Evolutionary conservation across 495 filamentous ascomycete species (phyloP).

Genomic region (Penicillium macrosclerotiorum): DNA sequence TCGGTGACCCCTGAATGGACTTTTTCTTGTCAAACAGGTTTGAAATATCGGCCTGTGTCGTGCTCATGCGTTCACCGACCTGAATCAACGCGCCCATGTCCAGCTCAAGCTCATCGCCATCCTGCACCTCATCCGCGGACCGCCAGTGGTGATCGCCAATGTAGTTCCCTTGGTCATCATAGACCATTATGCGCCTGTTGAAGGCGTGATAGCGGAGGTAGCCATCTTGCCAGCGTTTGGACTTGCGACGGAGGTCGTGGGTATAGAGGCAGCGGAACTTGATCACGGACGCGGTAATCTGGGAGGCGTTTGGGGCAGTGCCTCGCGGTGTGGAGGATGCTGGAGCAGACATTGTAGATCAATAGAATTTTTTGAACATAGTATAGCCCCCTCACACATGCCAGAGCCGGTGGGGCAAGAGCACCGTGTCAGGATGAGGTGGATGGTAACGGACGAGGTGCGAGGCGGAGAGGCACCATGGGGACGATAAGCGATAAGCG

Average conservation of each 20-base stretch:
- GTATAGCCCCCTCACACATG: too few species aligned
- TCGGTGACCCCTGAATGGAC: slow-evolving; percentile 26
- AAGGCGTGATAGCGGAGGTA: slow-evolving; percentile 83
- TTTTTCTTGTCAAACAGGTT: slow-evolving; percentile 65
- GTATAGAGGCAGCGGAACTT: slow-evolving; percentile 86
- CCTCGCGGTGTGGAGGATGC: slow-evolving; percentile 19
- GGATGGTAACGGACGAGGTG: not conserved
- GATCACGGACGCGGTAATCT: slow-evolving; percentile 71
- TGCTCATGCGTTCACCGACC: slow-evolving; percentile 71
- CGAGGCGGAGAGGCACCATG: not conserved
- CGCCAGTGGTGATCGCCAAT: slow-evolving; percentile 85
- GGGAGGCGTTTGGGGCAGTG: slow-evolving; percentile 31
- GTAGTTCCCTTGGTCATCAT: slow-evolving; percentile 75
- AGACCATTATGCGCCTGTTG: slow-evolving; percentile 90
- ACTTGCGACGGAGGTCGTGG: slow-evolving; percentile 77
- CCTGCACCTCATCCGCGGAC: slow-evolving; percentile 58
- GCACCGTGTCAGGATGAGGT: not conserved
- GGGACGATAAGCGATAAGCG: not conserved
- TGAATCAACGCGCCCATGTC: slow-evolving; percentile 77
- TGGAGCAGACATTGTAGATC: slow-evolving; percentile 34
- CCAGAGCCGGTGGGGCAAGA: not conserved
- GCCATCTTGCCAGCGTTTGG: slow-evolving; percentile 93
- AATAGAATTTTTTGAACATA: not conserved
- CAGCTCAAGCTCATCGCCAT: slow-evolving; percentile 78
- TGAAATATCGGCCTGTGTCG: slow-evolving; percentile 71